phyloP scores from a whole-genome alignment of 352 stramenopile species.

The Phytophthora europaea region DNA sequence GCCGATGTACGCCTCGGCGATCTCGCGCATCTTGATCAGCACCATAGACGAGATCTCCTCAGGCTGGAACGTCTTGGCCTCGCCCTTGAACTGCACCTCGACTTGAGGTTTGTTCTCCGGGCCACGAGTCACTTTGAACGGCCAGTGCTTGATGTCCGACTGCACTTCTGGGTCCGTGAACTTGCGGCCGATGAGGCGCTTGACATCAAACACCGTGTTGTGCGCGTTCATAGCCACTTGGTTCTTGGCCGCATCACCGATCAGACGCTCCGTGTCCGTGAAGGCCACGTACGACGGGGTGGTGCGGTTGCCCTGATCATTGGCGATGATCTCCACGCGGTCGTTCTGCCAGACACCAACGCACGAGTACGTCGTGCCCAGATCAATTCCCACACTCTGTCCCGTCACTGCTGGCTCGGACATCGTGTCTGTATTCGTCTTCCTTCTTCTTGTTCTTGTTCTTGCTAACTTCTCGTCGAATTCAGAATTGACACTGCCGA shows the following conservation, averaged over 20 bases:
- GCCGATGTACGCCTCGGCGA: conserved; percentile 76
- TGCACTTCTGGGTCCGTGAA: conserved; percentile 93
- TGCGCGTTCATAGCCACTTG: conserved; percentile 94
- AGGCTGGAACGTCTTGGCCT: conserved; percentile 75
- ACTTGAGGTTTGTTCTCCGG: conserved; percentile 75
- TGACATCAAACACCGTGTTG: conserved; percentile 98
- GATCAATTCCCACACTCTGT: conserved; percentile 97
- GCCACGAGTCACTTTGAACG: conserved; percentile 73
- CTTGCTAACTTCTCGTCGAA: conserved; percentile 60
- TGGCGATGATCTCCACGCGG: conserved; percentile 96
- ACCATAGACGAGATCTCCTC: conserved; percentile 90
- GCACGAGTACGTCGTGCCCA: conserved; percentile 98
- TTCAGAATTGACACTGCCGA: conserved; percentile 22
- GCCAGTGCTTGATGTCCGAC: conserved; percentile 76
- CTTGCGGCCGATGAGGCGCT: conserved; percentile 96
- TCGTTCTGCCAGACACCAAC: conserved; percentile 98
- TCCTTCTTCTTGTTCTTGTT: not conserved
- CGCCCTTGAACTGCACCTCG: conserved; percentile 78
- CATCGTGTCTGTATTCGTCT: conserved; percentile 5
- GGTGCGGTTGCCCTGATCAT: conserved; percentile 96
- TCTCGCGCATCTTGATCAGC: conserved; percentile 79
- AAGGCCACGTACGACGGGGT: conserved; percentile 97
- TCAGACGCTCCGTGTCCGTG: conserved; percentile 95
- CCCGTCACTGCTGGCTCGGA: conserved; percentile 59
- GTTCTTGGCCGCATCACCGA: conserved; percentile 96